phyloP scores from a whole-genome alignment of 2,329 filamentous ascomycete species.

The Venturia nashicola region DNA sequence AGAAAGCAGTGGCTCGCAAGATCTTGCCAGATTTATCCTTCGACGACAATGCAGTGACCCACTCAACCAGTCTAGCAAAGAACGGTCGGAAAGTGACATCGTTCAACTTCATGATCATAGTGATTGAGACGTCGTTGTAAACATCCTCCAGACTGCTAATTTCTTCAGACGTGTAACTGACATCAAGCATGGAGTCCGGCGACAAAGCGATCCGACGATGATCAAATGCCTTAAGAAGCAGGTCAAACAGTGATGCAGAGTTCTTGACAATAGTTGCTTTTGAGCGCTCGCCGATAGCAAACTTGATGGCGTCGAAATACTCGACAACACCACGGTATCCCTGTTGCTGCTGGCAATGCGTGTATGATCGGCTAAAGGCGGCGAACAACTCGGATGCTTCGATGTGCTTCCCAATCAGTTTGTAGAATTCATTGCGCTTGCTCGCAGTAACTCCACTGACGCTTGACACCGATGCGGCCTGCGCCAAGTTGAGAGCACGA shows the following conservation, averaged over 20 bases:
- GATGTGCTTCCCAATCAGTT: slow-evolving; percentile 63
- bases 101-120: slow-evolving; percentile 95
- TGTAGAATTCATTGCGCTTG: slow-evolving; percentile 52
- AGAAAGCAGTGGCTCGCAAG: slow-evolving; percentile 62
- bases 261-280: slow-evolving; percentile 73
- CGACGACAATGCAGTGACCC: slow-evolving; percentile 54
- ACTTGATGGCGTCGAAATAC: slow-evolving; percentile 55
- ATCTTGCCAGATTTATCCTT: slow-evolving; percentile 46
- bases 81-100: slow-evolving; percentile 87
- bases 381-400: slow-evolving; percentile 65
- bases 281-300: slow-evolving; percentile 61
- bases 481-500: slow-evolving; percentile 58
- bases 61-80: slow-evolving; percentile 76
- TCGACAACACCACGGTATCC: slow-evolving; percentile 56
- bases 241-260: slow-evolving; percentile 51
- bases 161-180: slow-evolving; percentile 30
- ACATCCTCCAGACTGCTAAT: slow-evolving; percentile 50
- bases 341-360: slow-evolving; percentile 44
- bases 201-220: slow-evolving; percentile 41
- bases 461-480: slow-evolving; percentile 52
- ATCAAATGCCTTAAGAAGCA: slow-evolving; percentile 48
- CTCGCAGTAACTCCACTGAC: slow-evolving; percentile 43
- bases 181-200: slow-evolving; percentile 28
- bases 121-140: slow-evolving; percentile 60
- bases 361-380: slow-evolving; percentile 63